Conservation (phyloP, 768 basidiomycete genomes). For the Coprinopsis cinerea region DNA sequence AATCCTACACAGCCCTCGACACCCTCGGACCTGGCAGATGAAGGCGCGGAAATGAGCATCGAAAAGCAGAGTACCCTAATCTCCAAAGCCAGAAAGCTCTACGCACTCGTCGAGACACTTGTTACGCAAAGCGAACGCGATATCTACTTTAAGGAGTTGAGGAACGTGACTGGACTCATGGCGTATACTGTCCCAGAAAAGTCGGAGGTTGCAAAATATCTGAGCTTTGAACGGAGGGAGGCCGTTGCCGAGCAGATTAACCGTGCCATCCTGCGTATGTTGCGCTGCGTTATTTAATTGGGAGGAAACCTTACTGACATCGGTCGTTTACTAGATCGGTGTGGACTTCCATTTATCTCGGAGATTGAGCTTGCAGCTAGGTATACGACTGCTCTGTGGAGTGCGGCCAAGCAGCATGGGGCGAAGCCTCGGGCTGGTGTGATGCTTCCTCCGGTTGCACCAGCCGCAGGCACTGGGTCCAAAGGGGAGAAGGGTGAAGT, state of each 20-base stretch:
- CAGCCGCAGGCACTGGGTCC: slow-evolving; percentile 6
- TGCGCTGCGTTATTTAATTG: neutral
- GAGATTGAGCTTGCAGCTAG: slow-evolving; percentile 59
- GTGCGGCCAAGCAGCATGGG: slow-evolving; percentile 43
- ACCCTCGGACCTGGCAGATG: neutral
- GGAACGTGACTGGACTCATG: slow-evolving; percentile 69
- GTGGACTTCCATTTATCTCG: slow-evolving; percentile 47
- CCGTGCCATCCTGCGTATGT: slow-evolving; percentile 76
- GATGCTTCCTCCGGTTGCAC: slow-evolving; percentile 32
- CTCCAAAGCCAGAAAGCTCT: slow-evolving; percentile 53
- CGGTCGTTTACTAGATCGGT: slow-evolving; percentile 36
- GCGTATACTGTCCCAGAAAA: slow-evolving; percentile 80
- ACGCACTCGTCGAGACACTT: slow-evolving; percentile 54
- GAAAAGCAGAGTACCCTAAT: slow-evolving; percentile 6
- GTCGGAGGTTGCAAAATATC: slow-evolving; percentile 69
- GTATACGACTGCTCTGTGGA: slow-evolving; percentile 61
- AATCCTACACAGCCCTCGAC: slow-evolving; percentile 5
- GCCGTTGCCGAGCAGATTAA: slow-evolving; percentile 86
- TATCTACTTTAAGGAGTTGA: slow-evolving; percentile 64
- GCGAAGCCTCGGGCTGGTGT: slow-evolving; percentile 46
- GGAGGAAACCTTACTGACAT: neutral
- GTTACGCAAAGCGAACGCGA: slow-evolving; percentile 48
- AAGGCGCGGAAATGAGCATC: slow-evolving; percentile 3
- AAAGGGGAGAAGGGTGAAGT: slow-evolving; percentile 28
- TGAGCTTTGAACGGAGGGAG: slow-evolving; percentile 71